phyloP scores from a whole-genome alignment of 1,284 basidiomycete species.

The Quambalaria eucalypti region DNA sequence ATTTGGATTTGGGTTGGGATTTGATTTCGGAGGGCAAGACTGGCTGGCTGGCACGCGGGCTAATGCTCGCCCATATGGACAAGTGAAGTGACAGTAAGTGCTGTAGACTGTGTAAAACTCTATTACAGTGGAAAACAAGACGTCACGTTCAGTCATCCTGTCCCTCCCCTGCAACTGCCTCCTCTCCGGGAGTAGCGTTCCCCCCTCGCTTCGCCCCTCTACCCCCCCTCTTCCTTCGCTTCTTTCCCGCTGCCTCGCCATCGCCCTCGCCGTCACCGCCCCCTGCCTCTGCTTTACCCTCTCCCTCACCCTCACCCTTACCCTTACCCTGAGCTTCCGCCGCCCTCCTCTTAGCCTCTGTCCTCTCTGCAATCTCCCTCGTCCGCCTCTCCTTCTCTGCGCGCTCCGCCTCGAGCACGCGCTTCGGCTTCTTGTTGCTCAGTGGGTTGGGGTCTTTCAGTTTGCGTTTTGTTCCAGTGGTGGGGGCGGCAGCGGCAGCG shows the following conservation, averaged over 20 bases:
- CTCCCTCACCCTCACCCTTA: neutral
- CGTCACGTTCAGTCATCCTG: too few relatives aligned
- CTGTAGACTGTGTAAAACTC: too few relatives aligned
- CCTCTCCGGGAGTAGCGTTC: too few relatives aligned
- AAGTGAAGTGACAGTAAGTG: too few relatives aligned
- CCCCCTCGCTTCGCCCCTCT: too few relatives aligned
- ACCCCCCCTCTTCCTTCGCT: neutral
- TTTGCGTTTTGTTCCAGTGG: conserved; percentile 60
- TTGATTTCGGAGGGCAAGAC: too few relatives aligned
- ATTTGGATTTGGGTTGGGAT: too few relatives aligned
- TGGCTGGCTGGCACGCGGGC: too few relatives aligned
- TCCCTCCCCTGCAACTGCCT: too few relatives aligned
- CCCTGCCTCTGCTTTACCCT: neutral
- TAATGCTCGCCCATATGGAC: too few relatives aligned
- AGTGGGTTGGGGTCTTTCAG: conserved; percentile 80
- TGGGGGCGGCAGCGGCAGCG: conserved; percentile 23
- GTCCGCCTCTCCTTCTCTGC: conserved; percentile 1
- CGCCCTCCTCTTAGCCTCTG: conserved; percentile 1
- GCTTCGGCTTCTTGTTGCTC: conserved; percentile 69
- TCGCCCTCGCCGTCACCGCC: neutral
- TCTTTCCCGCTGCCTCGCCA: neutral
- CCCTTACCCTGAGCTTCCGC: neutral
- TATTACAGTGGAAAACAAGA: too few relatives aligned
- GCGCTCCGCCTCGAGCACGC: conserved; percentile 1
- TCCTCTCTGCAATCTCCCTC: neutral